Evolutionary conservation across 1,139 yeast genomes (phyloP), one percentile per base, ranked within the genome.

Genomic region (Candida sanyaensis): DNA sequence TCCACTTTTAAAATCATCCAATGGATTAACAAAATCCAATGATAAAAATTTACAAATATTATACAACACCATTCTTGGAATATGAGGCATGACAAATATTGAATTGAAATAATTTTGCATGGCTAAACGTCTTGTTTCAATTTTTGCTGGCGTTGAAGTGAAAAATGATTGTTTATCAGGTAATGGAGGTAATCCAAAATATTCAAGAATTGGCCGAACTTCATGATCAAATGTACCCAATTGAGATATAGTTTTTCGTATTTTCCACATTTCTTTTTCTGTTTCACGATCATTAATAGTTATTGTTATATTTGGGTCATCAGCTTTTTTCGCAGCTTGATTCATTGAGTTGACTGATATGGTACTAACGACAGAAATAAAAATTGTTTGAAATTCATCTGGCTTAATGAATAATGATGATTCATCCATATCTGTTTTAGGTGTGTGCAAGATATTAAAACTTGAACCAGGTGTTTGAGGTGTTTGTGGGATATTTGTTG

Each of bases 241-340:
- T 56, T 85, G 86, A 1, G 76, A 67, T 48, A 79, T 75, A 3
- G 83, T 71, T 59, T 90, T 89, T 28, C 83, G 68, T 45, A 87
- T 77, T 54, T 83, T 76, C 88, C 95, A 89, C 76, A 87, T 78
- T 58, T 84, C 89, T 55, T 83, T 83, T 29, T 70, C 73, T 1
- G 84, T 68, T 8, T 71, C 80, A 29, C 82, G 72, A 58, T 88
- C 93, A 30, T 75, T 69, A 4, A 86, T 78, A 2, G 84, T 77
- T 42, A 89, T 70, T 1, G 88, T 74, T n/a, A 85, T 75, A 23
- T 72, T 69, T 6, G 86, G 83, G 37, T 84, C 88, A 38, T 81
- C 88, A 1, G 73, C 51, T 53, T 70, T 68, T 45, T 66, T 69
- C 42, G 62, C 66, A 44, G 58, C 54, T 50, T 49, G 66, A 47